These are phyloP conservation scores for Veloboletus limbatus DNA, from an alignment of 1,284 basidiomycete genomes.

Conservation along the genomic window DNA sequence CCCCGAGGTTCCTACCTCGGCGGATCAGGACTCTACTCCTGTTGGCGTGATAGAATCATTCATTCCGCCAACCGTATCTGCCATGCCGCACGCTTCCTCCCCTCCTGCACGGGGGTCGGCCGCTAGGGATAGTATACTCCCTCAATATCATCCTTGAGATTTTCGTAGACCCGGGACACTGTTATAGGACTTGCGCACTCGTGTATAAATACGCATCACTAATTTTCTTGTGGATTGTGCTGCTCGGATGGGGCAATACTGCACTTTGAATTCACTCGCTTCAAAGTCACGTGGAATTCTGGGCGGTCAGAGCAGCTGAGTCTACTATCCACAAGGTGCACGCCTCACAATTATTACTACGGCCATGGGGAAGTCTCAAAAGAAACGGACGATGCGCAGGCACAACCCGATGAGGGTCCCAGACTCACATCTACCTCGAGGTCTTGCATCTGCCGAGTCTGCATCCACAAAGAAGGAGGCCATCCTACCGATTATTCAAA, in stretches of 20 bases:
- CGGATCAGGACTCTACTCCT: conserved; percentile 1
- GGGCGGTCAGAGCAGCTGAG: too few species aligned
- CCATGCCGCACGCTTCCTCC: conserved; percentile 1
- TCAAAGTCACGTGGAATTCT: conserved; percentile 15
- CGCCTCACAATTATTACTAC: too few species aligned
- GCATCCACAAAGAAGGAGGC: conserved; percentile 73
- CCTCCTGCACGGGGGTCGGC: conserved; percentile 2
- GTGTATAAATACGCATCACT: conserved; percentile 27
- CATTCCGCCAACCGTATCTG: not conserved
- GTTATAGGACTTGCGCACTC: conserved; percentile 9
- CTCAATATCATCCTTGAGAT: conserved; percentile 30
- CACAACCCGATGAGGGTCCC: conserved; percentile 92
- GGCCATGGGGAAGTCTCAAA: conserved; percentile 86
- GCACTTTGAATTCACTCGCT: too few species aligned
- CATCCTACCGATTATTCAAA: conserved; percentile 83
- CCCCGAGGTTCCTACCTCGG: not conserved
- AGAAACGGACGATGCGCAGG: conserved; percentile 73
- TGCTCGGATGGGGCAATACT: not conserved
- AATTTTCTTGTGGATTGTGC: conserved; percentile 18
- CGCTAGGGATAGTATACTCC: conserved; percentile 21
- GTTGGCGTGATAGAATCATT: conserved; percentile 1
- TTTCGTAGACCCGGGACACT: conserved; percentile 5
- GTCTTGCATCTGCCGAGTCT: conserved; percentile 66
- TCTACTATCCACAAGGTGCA: too few species aligned
- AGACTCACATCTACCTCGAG: conserved; percentile 82